Base-by-base conservation (phyloP, 768 basidiomycete genomes). In the Podaxis sp. region DNA sequence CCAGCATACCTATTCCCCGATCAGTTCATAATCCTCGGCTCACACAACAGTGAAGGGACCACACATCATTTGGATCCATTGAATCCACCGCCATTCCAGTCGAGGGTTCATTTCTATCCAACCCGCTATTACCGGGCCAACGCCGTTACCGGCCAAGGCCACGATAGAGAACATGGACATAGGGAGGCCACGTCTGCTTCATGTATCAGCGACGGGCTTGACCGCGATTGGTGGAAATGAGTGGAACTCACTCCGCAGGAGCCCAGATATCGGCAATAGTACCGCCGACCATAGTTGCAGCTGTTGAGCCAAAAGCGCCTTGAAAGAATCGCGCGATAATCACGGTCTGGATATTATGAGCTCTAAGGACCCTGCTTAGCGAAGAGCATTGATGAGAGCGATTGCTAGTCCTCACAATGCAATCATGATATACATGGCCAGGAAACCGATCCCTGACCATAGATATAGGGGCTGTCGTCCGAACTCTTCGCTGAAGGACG, bases 61-160 rank as follows among this genome's bases (percentile, higher is more conserved):
- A 38, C 39, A 86, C 87, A 88, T 90, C 68, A 86, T 77, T 65
- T 87, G 85, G 8, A 92, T 81, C 92, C 91, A 93, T 68, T 92
- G 86, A 26, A 95, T 91, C 90, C 92, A 93, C 28, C 90, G 78
- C 90, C 92, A 93, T 65, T 80, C 79, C 1, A 93, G 71, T 19
- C 74, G 75, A 0, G 76, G 69, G 63, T 85, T 83, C 64, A 82
- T 79, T 68, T 90, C 88, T 22, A 90, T 79, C 85, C 86, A 91
- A 13, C 87, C 87, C 24, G 85, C 84, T 2, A 81, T 69, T 0
- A 89, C 69, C 0, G 91, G 87, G 2, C 86, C 92, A 0, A 92
- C 39, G 0, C 86, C 89, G 0, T 82, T 84, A 0, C 85, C 87
- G 1, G 79, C 80, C 11, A 92, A 70, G 0, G 87, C 89, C 0